Base-by-base conservation (phyloP, 1,284 basidiomycete species). In the Rhizopogon parksii region DNA sequence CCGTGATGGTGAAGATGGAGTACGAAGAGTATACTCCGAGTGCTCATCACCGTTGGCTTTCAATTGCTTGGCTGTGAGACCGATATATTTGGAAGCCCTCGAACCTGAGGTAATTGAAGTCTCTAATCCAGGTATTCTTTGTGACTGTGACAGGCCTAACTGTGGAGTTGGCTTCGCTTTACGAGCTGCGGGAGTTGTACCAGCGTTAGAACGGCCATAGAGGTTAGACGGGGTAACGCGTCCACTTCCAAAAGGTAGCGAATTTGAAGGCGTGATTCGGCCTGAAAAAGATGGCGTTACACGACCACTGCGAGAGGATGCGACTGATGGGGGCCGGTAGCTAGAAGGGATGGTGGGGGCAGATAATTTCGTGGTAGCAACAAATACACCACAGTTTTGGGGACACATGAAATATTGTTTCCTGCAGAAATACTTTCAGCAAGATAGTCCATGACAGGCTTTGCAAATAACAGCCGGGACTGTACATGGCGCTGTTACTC, bases 361-460 rank as follows among this genome's bases (percentile, higher is more conserved):
- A 3, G 88, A 88, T 21, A 98, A 79, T 65, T 96, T 96, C 43
- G 80, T 74, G 0, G 82, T 76, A 6, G 87, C 82, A 30, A 95
- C 86, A 65, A 98, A 99, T 40, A 99, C 89, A 35, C 95, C 95
- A 59, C 91, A 95, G 49, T 82, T 80, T 0, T 85, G 82, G 24
- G 88, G 80, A 66, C 94, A 97, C 0, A 74, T 65, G 64, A 99
- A 99, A 68, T 99, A 98, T 62, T 79, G 83, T 40, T 83, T 82
- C 38, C 93, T 85, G 59, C 30, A 32, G 9, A 43, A 43, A 32
- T 19, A 32, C 12, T 32, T 12, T 43, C 17, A 54, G 47, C 46
- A 45, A 53, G 27, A 32, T 19, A 32, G 8, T 32, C 40, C 19
- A 17, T 35, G 34, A n/a, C 27, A 43, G 27, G 27, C 27, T 30